Base-by-base conservation (phyloP, 345 rosid species). In the Fremontodendron californicum region DNA sequence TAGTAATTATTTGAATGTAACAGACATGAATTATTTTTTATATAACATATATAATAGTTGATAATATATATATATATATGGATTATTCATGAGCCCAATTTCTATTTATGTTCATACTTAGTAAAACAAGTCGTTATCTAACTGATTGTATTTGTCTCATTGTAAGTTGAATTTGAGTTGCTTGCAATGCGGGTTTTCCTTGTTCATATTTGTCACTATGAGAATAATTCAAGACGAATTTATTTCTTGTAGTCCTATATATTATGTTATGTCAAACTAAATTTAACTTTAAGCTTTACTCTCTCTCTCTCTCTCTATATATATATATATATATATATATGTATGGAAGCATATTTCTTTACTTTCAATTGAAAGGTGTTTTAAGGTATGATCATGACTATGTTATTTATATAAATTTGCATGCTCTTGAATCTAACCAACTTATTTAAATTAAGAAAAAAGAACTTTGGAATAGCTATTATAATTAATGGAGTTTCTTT, bases 191-290 rank as follows among this genome's bases (percentile, higher is more conserved):
- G 21, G 13, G 67, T 6, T 62, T 62, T 62, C 42, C 67, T 62
- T 31, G 43, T 49, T 71, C 60, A 31, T 49, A 49, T 71, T 71
- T 71, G 74, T 71, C 29, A 71, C 43, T 49, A 10, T 2, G 45
- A 49, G 16, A 71, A 71, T 71, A 49, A 31, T 71, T 49, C 29
- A 71, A 46, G 12, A 43, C 3, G 2, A 46, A 46, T 25, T 25
- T 69, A 46, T 69, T 45, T 69, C 15, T 45, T 25, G 6, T 5
- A 8, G 9, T 29, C n/a, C 6, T 45, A 25, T 15, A 13, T 25
- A 25, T 68, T 68, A 11, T 16, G 4, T 45, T 57, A 31, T 29
- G n/a, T 27, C 55, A 27, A 25, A 55, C 55, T 45, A 68, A 68
- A 27, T 45, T 46, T 15, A 54, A 21, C 27, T 54, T 54, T 66